These are phyloP conservation scores for Fusarium nurragi DNA, from an alignment of 2,329 filamentous ascomycete genomes.

Conservation along the genomic window DNA sequence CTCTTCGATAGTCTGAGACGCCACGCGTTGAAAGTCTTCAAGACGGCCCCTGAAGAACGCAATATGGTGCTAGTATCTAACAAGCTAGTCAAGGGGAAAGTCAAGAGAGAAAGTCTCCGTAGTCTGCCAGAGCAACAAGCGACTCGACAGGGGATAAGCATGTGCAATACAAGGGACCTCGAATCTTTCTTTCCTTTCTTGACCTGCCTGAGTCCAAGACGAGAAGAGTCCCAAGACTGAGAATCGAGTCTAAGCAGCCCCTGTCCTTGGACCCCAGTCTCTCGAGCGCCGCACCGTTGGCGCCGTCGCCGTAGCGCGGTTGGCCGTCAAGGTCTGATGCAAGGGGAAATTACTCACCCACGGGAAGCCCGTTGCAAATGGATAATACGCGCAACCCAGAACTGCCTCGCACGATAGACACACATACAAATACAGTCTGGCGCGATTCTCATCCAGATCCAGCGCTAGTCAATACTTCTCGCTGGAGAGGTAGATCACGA, in stretches of 20 bases:
- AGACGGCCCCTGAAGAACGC: background rate
- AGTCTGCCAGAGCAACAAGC: background rate
- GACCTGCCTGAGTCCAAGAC: background rate
- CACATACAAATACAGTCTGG: background rate
- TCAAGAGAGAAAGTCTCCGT: constrained; percentile 9
- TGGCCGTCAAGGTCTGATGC: constrained; percentile 42
- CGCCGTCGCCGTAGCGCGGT: constrained; percentile 39
- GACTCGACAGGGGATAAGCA: background rate
- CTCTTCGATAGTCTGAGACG: constrained; percentile 21
- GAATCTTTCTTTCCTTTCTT: constrained; percentile 3
- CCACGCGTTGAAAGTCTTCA: constrained; percentile 11
- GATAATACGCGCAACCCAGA: background rate
- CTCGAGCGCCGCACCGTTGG: constrained; percentile 43
- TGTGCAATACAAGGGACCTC: constrained; percentile 4
- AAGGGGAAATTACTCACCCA: constrained; percentile 40
- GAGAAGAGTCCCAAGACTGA: constrained; percentile 13
- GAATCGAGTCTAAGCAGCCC: constrained; percentile 11
- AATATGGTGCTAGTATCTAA: constrained; percentile 6
- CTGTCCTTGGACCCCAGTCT: constrained; percentile 11
- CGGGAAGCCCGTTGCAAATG: constrained; percentile 8
- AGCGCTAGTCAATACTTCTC: background rate
- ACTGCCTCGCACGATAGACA: background rate
- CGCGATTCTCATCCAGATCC: background rate
- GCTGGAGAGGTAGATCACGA: background rate
- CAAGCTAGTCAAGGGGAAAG: background rate